These are phyloP conservation scores for Phytopythium ostracodes DNA, from an alignment of 352 stramenopile species.

Conservation along the genomic window DNA sequence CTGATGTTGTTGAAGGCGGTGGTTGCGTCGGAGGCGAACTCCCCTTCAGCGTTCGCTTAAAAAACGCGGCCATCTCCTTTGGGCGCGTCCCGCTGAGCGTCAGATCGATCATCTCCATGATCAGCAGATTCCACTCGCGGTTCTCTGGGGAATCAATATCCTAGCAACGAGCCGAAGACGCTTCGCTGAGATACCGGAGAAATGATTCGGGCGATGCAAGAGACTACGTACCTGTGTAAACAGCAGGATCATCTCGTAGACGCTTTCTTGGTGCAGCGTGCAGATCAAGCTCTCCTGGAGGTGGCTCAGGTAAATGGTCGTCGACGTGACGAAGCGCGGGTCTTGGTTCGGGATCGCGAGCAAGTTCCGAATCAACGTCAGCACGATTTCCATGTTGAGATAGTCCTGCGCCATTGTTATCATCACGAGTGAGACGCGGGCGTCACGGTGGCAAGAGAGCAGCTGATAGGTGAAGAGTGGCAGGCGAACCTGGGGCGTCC, in stretches of 20 bases:
- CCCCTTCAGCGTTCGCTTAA: constrained; percentile 24
- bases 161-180: constrained; percentile 11
- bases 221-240: constrained; percentile 51
- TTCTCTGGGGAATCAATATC: constrained; percentile 85
- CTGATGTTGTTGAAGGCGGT: neutral
- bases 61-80: constrained; percentile 56
- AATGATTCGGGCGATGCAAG: neutral
- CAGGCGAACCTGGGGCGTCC: constrained; percentile 44
- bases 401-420: constrained; percentile 42
- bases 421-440: neutral
- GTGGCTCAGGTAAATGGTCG: constrained; percentile 68
- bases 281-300: constrained; percentile 80
- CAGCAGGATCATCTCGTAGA: constrained; percentile 86
- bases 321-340: constrained; percentile 72
- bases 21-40: neutral
- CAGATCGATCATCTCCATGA: constrained; percentile 89
- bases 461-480: neutral
- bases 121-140: constrained; percentile 83
- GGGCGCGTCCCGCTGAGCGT: constrained; percentile 69
- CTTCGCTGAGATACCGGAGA: neutral
- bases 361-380: constrained; percentile 83
- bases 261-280: constrained; percentile 74
- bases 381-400: constrained; percentile 84
- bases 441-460: neutral
- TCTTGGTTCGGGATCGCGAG: constrained; percentile 83